These are phyloP conservation scores for Polychaeton citri DNA, from an alignment of 2,329 filamentous ascomycete species.

Conservation along the genomic window DNA sequence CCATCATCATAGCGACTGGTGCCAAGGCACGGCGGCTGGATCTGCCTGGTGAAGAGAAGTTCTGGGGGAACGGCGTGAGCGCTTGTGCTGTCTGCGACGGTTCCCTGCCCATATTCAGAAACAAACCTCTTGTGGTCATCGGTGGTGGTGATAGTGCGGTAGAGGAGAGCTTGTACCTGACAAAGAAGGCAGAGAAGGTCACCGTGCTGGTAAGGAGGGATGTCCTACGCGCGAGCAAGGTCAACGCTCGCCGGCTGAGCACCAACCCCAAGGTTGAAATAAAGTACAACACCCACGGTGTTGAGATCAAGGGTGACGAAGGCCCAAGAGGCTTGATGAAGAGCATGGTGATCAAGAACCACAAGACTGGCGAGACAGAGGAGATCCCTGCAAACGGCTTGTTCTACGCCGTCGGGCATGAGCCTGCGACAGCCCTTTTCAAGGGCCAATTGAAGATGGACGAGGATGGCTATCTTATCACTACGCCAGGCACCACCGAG, in stretches of 20 bases:
- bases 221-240: slow-evolving; percentile 72
- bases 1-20: slow-evolving; percentile 87
- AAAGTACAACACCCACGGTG: slow-evolving; percentile 67
- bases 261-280: slow-evolving; percentile 83
- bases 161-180: slow-evolving; percentile 93
- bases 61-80: slow-evolving; percentile 94
- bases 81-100: slow-evolving; percentile 97
- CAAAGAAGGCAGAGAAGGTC: slow-evolving; percentile 92
- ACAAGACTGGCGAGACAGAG: slow-evolving; percentile 60
- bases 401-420: slow-evolving; percentile 96
- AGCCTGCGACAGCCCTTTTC: slow-evolving; percentile 80
- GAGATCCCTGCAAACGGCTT: slow-evolving; percentile 81
- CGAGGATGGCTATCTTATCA: slow-evolving; percentile 80
- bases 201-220: slow-evolving; percentile 85
- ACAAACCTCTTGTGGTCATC: slow-evolving; percentile 90
- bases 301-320: slow-evolving; percentile 72
- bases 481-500: slow-evolving; percentile 72
- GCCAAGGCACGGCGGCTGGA: slow-evolving; percentile 77
- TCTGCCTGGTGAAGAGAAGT: slow-evolving; percentile 79
- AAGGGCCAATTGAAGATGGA: slow-evolving; percentile 85
- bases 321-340: slow-evolving; percentile 69
- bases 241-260: slow-evolving; percentile 79
- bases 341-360: slow-evolving; percentile 71
- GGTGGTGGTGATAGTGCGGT: slow-evolving; percentile 94
- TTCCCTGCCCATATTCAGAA: slow-evolving; percentile 90